Base-by-base conservation (phyloP, 768 basidiomycete species). In the Calvatia gigantea region DNA sequence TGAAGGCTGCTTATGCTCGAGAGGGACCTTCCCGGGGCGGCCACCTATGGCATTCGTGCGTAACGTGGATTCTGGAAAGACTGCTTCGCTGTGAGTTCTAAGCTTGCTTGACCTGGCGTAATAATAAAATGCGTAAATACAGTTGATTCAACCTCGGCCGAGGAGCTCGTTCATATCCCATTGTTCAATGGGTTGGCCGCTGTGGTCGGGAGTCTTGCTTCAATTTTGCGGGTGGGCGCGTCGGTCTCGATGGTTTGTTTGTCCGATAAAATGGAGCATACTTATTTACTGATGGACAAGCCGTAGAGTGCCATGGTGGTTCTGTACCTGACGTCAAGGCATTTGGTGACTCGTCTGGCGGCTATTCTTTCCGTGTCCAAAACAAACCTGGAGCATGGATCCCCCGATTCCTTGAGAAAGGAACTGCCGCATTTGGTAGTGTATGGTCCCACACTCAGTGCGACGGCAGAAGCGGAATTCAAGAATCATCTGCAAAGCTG, bases 201-300 rank as follows among this genome's bases (percentile, higher is more conserved):
- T 9, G 21, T 37, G 11, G 28, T 55, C n/a, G 45, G 53, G 21
- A 41, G 33, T 21, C 15, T 54, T 7, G 35, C 5, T 6, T 55
- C 45, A 23, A 11, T 42, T 8, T 21, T 55, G 2, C 54, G 54
- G 7, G 28, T 55, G 6, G 54, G 27, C 1, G 14, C 48, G 19
- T 55, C 54, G 15, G 11, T 55, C 23, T 39, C 38, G 27, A 55
- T 55, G 54, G 54, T 55, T 27, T 17, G 54, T 54, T n/a, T n/a
- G n/a, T n/a, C n/a, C 23, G 7, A 28, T 15, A n/a, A n/a, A 29
- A 14, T 11, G n/a, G 43, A 28, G 7, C 11, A 11, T 55, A n/a
- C 14, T 17, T n/a, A 31, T 11, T 19, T 25, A 23, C 3, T 44
- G 15, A 21, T 19, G 27, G 15, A 14, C 19, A 11, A 17, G 25